phyloP scores from a whole-genome alignment of 192 early-diverging fungal genomes.

The Oehlia diaphana region DNA sequence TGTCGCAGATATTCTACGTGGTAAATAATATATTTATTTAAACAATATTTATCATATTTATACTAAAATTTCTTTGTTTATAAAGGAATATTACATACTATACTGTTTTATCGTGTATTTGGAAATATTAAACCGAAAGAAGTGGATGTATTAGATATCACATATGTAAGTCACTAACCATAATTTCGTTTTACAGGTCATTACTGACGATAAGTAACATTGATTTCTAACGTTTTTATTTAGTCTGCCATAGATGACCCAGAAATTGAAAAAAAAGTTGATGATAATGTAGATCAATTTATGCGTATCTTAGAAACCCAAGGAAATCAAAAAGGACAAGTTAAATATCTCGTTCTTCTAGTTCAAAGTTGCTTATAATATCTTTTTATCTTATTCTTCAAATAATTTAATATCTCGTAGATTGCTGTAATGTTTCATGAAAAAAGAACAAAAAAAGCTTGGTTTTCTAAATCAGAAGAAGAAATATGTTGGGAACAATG shows the following conservation, averaged over 20 bases:
- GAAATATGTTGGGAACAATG: constrained; percentile 66
- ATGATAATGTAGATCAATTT: constrained; percentile 52
- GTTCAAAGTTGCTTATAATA: neutral
- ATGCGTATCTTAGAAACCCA: constrained; percentile 37
- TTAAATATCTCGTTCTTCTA: constrained; percentile 14
- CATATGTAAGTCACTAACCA: constrained; percentile 42
- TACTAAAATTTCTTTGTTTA: neutral
- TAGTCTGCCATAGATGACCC: constrained; percentile 57
- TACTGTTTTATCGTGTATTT: constrained; percentile 62
- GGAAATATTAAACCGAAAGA: constrained; percentile 55
- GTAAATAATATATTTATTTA: constrained; percentile 19
- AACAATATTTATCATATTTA: neutral
- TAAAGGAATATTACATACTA: constrained; percentile 56
- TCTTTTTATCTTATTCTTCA: neutral
- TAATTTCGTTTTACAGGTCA: neutral
- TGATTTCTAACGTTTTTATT: neutral
- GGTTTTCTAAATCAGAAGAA: constrained; percentile 58
- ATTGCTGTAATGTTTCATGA: constrained; percentile 64
- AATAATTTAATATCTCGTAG: constrained; percentile 29
- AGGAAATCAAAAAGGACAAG: constrained; percentile 51
- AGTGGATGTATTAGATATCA: constrained; percentile 52
- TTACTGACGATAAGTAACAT: neutral
- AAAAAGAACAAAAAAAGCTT: constrained; percentile 59
- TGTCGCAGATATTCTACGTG: constrained; percentile 42
- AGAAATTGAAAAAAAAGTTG: constrained; percentile 51